Evolutionary conservation across 2,329 filamentous ascomycete genomes (phyloP), one percentile per base, ranked within the genome.

Genomic region (Talaromyces rugulosus): DNA sequence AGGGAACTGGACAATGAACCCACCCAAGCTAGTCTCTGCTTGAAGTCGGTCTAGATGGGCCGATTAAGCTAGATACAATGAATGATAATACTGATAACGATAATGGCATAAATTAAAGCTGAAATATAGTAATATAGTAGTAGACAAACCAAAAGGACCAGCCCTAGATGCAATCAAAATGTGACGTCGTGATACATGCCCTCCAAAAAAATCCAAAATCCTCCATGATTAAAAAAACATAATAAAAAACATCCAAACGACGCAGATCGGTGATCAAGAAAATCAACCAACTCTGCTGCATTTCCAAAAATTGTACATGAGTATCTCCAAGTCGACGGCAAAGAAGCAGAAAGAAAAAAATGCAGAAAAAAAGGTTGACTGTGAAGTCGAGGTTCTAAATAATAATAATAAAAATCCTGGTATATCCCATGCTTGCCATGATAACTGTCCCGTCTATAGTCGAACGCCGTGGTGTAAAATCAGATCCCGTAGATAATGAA

Each of bases 341-440:
- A 63, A 59, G 63, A 63, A 62, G 65, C 57, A 34, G 30, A 16
- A 58, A 33, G 27, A 23, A 40, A 28, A 50, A 61, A 56, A 58
- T 51, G 65, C 36, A 62, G 55, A 44, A 61, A 64, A 66, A 57
- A 55, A 59, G 57, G 36, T 28, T 69, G 72, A 75, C 74, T 73
- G 72, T 66, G 74, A 72, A 72, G 74, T 74, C 74, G 63, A 68
- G 44, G 66, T 67, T 76, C 74, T 76, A 76, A 62, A 58, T n/a
- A 57, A 34, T 23, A 23, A 18, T 47, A 57, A 47, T 3, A 30
- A 57, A 55, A 56, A 50, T 59, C 58, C 59, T 47, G 27, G 40
- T 53, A 28, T 59, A 44, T 44, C 56, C 57, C 50, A 60, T 60
- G 58, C 50, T 42, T 23, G 12, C 36, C 72, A 71, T 62, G 34